phyloP scores from a whole-genome alignment of 2,329 filamentous ascomycete species.

The Ceratocystis ficicola region DNA sequence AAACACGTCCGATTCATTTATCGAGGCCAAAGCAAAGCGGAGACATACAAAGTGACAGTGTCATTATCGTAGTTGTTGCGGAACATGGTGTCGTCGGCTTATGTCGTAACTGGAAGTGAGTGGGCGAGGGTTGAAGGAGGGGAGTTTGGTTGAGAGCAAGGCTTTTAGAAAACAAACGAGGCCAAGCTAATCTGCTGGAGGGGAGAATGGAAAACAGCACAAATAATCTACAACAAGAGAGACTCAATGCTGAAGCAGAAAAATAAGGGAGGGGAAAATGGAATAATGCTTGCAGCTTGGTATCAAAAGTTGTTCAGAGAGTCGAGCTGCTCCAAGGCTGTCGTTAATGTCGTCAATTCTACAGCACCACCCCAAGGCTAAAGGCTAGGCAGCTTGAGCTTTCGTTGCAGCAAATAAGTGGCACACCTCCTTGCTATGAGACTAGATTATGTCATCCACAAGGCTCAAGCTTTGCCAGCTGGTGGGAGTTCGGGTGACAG shows the following conservation, averaged over 20 bases:
- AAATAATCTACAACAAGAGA: not conserved
- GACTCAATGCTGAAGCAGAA: not conserved
- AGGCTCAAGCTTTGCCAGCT: conserved; percentile 3
- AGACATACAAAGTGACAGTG: conserved; percentile 89
- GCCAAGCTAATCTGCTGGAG: not conserved
- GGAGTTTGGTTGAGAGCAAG: conserved; percentile 6
- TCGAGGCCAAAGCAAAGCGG: no score
- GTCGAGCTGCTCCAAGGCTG: conserved; percentile 15
- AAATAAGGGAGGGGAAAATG: not conserved
- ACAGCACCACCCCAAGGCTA: conserved; percentile 9
- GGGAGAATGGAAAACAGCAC: not conserved
- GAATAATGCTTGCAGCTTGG: not conserved
- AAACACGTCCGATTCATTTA: not conserved
- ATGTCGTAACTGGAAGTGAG: not conserved
- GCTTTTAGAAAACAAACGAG: conserved; percentile 3
- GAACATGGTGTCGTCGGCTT: conserved; percentile 59
- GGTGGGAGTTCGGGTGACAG: not conserved
- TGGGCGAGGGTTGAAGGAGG: not conserved
- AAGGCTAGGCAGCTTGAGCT: conserved; percentile 22
- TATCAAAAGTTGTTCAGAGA: not conserved
- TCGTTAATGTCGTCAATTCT: conserved; percentile 18
- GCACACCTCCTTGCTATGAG: not conserved
- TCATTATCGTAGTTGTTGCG: conserved; percentile 99
- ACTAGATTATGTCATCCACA: not conserved
- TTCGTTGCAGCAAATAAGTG: conserved; percentile 14